Evolutionary conservation across 352 stramenopile species (phyloP).

Genomic region (Globisporangium cylindrosporum): DNA sequence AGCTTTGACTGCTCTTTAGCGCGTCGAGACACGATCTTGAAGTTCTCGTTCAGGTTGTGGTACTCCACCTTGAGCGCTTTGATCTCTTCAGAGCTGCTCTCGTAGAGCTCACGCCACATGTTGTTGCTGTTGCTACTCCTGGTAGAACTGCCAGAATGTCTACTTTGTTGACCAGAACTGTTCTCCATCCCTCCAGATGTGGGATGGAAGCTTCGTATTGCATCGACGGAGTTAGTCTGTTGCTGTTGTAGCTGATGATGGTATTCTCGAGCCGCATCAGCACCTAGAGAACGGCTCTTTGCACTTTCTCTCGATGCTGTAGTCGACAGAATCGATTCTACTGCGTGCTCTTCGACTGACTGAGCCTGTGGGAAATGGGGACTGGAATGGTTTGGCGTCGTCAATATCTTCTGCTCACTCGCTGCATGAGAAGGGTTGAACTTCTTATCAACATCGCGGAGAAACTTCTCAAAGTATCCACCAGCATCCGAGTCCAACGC

Average conservation of each 20-base stretch:
- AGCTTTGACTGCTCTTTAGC: slow-evolving; percentile 68
- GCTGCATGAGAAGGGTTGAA: slow-evolving; percentile 3
- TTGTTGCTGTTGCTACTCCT: slow-evolving; percentile 11
- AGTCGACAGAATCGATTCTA: not conserved
- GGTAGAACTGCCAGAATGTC: not conserved
- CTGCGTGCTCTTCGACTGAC: not conserved
- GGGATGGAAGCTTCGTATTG: not conserved
- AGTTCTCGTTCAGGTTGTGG: slow-evolving; percentile 44
- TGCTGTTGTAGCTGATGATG: not conserved
- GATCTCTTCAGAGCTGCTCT: slow-evolving; percentile 22
- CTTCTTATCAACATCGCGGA: slow-evolving; percentile 11
- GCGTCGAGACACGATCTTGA: slow-evolving; percentile 51
- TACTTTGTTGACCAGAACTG: not conserved
- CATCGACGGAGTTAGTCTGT: not conserved
- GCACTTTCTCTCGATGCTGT: not conserved
- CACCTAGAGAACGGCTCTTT: not conserved
- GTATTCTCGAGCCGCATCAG: not conserved
- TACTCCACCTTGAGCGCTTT: slow-evolving; percentile 28
- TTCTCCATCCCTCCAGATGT: slow-evolving; percentile 7
- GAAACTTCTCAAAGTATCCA: slow-evolving; percentile 23
- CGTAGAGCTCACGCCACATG: slow-evolving; percentile 28
- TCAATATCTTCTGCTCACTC: not conserved
- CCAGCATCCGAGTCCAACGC: slow-evolving; percentile 13
- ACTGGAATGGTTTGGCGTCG: not conserved
- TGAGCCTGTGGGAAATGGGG: too few species aligned